Evolutionary conservation across 2,329 filamentous ascomycete species (phyloP).

Genomic region (Aphanocladium album): DNA sequence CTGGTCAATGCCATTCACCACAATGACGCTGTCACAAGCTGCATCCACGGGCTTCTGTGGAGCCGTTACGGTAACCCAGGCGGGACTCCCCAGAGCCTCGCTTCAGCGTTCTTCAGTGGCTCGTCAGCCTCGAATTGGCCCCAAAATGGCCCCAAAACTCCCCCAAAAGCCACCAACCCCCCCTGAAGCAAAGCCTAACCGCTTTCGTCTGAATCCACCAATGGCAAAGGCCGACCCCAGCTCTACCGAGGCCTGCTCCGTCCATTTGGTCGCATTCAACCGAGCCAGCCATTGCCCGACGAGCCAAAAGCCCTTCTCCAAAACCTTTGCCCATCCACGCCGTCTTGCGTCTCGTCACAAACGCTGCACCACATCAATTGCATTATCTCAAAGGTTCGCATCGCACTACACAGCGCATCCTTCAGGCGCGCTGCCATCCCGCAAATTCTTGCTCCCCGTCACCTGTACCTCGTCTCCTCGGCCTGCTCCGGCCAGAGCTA

Average conservation of each 20-base stretch:
- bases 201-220: not conserved
- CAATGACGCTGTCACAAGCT: not conserved
- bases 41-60: not conserved
- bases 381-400: not conserved
- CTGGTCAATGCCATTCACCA: not conserved
- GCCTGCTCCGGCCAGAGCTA: constrained; percentile 10
- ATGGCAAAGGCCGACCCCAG: not conserved
- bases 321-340: not conserved
- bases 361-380: not conserved
- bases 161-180: not conserved
- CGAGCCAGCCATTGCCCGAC: constrained; percentile 2
- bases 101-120: not conserved
- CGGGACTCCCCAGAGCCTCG: too few species aligned
- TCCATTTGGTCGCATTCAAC: constrained; percentile 10
- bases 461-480: constrained; percentile 2
- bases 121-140: not conserved
- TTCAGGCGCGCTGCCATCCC: not conserved
- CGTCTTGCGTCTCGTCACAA: not conserved
- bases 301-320: not conserved
- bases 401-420: not conserved
- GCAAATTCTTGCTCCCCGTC: not conserved
- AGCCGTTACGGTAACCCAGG: not conserved
- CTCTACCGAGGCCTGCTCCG: constrained; percentile 6
- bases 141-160: not conserved
- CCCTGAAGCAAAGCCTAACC: constrained; percentile 1